Conservation (phyloP, 768 basidiomycete species). For the Russula olivacea region DNA sequence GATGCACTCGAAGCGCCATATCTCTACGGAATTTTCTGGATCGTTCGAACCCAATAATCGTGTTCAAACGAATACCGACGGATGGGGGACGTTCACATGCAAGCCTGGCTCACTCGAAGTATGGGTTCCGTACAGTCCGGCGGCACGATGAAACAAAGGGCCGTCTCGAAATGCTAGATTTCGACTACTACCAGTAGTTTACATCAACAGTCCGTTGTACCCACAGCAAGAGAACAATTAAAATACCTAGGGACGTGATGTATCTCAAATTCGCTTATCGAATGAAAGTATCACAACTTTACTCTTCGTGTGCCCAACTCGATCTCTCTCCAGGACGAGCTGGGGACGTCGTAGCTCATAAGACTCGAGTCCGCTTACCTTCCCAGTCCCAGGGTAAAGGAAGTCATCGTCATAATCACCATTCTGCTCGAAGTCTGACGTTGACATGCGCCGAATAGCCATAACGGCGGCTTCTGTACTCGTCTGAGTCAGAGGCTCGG, state of each 20-base stretch:
- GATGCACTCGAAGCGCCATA: constrained; percentile 28
- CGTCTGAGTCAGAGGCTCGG: constrained; percentile 39
- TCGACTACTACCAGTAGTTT: background rate
- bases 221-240: background rate
- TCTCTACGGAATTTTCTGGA: constrained; percentile 40
- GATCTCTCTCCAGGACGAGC: constrained; percentile 6
- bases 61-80: constrained; percentile 45
- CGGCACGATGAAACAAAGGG: background rate
- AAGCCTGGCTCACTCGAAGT: constrained; percentile 50
- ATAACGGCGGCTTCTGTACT: constrained; percentile 46
- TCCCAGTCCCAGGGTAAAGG: background rate
- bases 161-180: background rate
- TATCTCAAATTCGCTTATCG: background rate
- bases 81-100: constrained; percentile 65
- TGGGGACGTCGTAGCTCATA: constrained; percentile 10
- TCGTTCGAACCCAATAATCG: constrained; percentile 43
- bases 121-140: constrained; percentile 39
- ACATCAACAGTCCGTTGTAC: background rate
- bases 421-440: background rate
- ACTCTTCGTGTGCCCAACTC: background rate
- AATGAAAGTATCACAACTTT: background rate
- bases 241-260: background rate
- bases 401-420: background rate
- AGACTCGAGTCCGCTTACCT: background rate
- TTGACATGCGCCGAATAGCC: constrained; percentile 22